Evolutionary conservation across 2,329 filamentous ascomycete genomes (phyloP).

Genomic region (Cercospora sojina): DNA sequence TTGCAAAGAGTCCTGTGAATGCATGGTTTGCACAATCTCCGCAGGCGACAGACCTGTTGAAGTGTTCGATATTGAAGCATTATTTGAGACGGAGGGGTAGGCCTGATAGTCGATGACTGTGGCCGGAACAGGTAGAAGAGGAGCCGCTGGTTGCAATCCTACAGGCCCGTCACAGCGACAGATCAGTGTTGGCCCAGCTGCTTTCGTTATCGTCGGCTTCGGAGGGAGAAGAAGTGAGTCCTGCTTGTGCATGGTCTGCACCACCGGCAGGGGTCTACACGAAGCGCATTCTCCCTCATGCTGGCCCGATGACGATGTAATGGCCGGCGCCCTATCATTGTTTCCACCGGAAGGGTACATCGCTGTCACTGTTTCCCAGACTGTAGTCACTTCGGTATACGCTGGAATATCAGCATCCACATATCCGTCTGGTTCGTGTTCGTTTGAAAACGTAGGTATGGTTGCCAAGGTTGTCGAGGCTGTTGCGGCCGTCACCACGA

Average conservation of each 20-base stretch:
- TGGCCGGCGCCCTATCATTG: neutral
- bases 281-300: neutral
- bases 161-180: neutral
- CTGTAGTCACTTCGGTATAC: neutral
- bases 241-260: neutral
- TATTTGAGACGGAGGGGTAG: neutral
- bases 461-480: neutral
- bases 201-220: neutral
- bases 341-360: neutral
- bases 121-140: neutral
- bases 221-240: neutral
- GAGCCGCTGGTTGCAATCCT: neutral
- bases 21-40: neutral
- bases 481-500: neutral
- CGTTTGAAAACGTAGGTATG: neutral
- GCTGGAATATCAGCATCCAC: neutral
- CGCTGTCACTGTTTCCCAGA: neutral
- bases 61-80: neutral
- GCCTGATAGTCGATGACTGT: neutral
- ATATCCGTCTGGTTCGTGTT: neutral
- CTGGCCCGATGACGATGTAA: neutral
- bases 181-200: neutral
- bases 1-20: neutral
- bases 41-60: neutral
- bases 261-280: neutral